Base-by-base conservation (phyloP, 768 basidiomycete genomes). In the Rubroboletus pulcherrimus region DNA sequence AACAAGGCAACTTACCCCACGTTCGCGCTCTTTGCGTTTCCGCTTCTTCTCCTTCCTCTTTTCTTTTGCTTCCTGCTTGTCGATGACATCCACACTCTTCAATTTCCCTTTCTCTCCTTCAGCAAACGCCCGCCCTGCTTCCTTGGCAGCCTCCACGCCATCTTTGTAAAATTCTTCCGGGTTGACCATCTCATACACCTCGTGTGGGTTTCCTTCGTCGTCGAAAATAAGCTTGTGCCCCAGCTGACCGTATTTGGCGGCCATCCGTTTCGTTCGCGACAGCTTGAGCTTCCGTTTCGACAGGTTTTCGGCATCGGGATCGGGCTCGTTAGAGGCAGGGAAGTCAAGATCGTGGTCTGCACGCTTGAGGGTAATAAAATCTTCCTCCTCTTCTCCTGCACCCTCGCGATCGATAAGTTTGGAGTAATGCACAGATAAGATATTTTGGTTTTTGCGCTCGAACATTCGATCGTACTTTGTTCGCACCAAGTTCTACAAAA, bases 381-480 rank as follows among this genome's bases (percentile, higher is more conserved):
- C 66, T 43, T 68, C 95, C 56, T 93, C 93, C 35, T 76, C 81
- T 14, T 74, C 76, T 11, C 66, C 73, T 12, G 70, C 76, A 9
- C 72, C 75, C 40, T 75, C 77, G 60, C 87, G 87, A 57, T 91
- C 89, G 56, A 98, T 77, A 38, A 99, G 85, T 66, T 91, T 93
- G 54, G 77, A 80, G 74, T 97, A 98, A 71, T 97, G 94, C 56
- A 86, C 83, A 0, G 94, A 93, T 33, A 98, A 80, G 47, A 98
- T 86, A 59, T 85, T 87, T 70, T 97, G 95, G 68, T 97, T 98
- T 71, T 92, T 96, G 54, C 95, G 84, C 66, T 91, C 89, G 68
- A 98, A 98, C 94, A 99, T 98, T 50, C 92, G 84, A 71, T 98
- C 96, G 70, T 98, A 97, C 73, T 96, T 98, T 3, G 96, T 98